Evolutionary conservation across 2,329 filamentous ascomycete species (phyloP).

Genomic region (Trichophyton simii): DNA sequence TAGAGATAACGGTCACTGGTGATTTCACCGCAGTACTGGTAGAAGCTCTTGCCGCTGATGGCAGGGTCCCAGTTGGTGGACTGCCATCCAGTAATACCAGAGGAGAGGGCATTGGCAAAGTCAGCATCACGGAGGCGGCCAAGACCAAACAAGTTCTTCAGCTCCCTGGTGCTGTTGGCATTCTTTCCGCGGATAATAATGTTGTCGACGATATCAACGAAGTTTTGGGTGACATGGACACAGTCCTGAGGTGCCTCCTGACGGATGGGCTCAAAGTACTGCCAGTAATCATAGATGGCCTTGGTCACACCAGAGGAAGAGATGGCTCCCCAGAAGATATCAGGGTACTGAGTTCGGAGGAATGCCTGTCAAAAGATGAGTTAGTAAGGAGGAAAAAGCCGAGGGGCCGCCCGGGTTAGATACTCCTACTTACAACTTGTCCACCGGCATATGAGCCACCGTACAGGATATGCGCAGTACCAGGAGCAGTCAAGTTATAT

Average conservation of each 20-base stretch:
- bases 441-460: slow-evolving; percentile 76
- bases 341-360: slow-evolving; percentile 61
- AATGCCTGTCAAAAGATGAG: slow-evolving; percentile 43
- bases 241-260: slow-evolving; percentile 49
- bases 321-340: slow-evolving; percentile 66
- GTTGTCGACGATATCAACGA: slow-evolving; percentile 47
- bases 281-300: slow-evolving; percentile 65
- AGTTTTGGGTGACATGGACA: slow-evolving; percentile 49
- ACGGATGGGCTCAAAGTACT: slow-evolving; percentile 49
- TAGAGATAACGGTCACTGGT: slow-evolving; percentile 36
- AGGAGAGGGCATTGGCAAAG: slow-evolving; percentile 39
- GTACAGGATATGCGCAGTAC: slow-evolving; percentile 63
- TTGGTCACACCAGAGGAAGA: slow-evolving; percentile 67
- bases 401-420: neutral
- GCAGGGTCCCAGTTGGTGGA: slow-evolving; percentile 48
- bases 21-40: slow-evolving; percentile 45
- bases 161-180: slow-evolving; percentile 28
- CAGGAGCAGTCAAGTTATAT: slow-evolving; percentile 51
- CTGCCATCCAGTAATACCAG: slow-evolving; percentile 42
- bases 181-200: slow-evolving; percentile 42
- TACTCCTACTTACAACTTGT: slow-evolving; percentile 39
- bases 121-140: slow-evolving; percentile 34
- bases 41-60: slow-evolving; percentile 38
- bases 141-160: slow-evolving; percentile 45
- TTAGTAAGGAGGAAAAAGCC: neutral